Percentiles rank a stretch among this genome's conserved stretches.
phyloP scores from a whole-genome alignment of 331 rosid species.

The Pyracantha coccinea region DNA sequence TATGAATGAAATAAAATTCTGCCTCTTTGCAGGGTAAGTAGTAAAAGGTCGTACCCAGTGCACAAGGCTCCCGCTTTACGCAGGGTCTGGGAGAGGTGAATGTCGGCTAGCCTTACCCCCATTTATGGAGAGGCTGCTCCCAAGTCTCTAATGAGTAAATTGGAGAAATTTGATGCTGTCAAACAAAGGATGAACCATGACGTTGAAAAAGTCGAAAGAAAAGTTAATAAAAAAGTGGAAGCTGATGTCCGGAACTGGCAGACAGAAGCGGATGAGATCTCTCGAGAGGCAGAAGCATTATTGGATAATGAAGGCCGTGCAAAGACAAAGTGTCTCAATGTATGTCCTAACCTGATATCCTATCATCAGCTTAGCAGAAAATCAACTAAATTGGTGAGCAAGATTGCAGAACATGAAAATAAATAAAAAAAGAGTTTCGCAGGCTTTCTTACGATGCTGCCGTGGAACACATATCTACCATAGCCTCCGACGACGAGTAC shows the following conservation, averaged over 20 bases:
- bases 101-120: too few species aligned
- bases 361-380: neutral
- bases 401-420: neutral
- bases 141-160: neutral
- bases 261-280: neutral
- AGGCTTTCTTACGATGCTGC: neutral
- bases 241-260: neutral
- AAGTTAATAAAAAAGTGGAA: neutral
- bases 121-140: too few species aligned
- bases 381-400: neutral
- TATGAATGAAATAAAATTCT: too few species aligned
- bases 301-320: neutral
- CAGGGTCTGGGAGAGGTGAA: too few species aligned
- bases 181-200: neutral
- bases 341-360: neutral
- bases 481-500: neutral
- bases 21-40: too few species aligned
- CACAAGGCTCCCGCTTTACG: too few species aligned
- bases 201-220: neutral
- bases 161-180: accelerated
- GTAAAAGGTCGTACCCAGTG: too few species aligned
- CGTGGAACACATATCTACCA: neutral
- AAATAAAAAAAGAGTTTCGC: accelerated
- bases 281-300: neutral
- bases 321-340: neutral